Evolutionary conservation across 2,329 filamentous ascomycete genomes (phyloP), one percentile per base, ranked within the genome.

Genomic region (Aspergillus piperis): DNA sequence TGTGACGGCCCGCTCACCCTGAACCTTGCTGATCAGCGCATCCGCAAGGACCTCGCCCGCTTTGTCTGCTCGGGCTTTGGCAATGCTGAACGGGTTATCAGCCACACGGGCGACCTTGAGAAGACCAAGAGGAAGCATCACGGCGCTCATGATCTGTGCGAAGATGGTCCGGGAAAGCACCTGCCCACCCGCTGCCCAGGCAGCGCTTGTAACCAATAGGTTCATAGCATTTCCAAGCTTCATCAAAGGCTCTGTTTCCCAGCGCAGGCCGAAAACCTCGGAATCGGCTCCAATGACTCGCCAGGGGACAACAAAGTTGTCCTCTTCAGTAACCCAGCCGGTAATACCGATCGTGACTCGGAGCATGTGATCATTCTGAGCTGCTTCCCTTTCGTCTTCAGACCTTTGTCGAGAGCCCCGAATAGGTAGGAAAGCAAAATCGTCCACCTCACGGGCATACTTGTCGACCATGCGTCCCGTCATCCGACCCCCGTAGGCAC

Each of bases 401-500:
- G 87, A 73, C 58, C 82, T 73, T 62, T 86, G 69, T 48, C 71
- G 73, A 13, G 78, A 71, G 13, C 84, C 83, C 55, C 87, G 85
- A 15, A 96, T 81, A 0, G 92, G 90, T 10, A 96, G 77, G 68
- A 98, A 91, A 0, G 87, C 91, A 75, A 97, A 96, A 71, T 98
- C 93, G 68, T 91, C 87, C 15, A 98, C 88, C 65, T 96, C 92
- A 66, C 87, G 88, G 10, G 90, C 85, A 73, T 96, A 96, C n/a
- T 88, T 83, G 65, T 96, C 91, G 83, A 97, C 90, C 82, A 93
- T 91, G 73, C 92, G 89, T 55, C 88, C 87, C 0, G 90, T 90
- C 83, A 96, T 93, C 38, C 88, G 86, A 1, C 89, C 88, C 47
- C 90, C 90, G 71, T 96, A 96, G n/a, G 95, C 91, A 8, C 95